Conservation (phyloP, 1,139 yeast genomes). For the Yamadazyma atlantica region DNA sequence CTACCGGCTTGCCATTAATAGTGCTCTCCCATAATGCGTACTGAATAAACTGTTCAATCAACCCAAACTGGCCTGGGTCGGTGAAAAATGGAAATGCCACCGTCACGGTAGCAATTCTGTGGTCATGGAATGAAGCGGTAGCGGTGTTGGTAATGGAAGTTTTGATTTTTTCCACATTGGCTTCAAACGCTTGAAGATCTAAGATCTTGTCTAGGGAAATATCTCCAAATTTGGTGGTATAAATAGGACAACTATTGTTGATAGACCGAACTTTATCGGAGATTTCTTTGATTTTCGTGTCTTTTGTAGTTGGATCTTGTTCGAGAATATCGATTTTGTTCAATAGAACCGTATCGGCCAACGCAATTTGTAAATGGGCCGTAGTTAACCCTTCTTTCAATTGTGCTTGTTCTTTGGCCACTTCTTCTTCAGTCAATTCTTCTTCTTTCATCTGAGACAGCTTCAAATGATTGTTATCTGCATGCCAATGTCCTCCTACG, state of each 20-base stretch:
- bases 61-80: constrained; percentile 28
- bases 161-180: constrained; percentile 32
- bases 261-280: constrained; percentile 49
- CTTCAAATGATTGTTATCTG: constrained; percentile 31
- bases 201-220: constrained; percentile 59
- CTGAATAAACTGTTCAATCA: constrained; percentile 64
- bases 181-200: constrained; percentile 80
- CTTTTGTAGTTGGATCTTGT: constrained; percentile 15
- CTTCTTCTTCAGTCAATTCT: constrained; percentile 29
- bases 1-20: constrained; percentile 45
- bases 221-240: constrained; percentile 71
- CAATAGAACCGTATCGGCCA: constrained; percentile 78
- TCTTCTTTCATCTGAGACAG: constrained; percentile 21
- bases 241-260: constrained; percentile 67
- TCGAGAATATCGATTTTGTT: constrained; percentile 67
- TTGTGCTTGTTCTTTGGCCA: constrained; percentile 30
- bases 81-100: constrained; percentile 51
- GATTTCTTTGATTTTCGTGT: constrained; percentile 23
- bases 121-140: constrained; percentile 36
- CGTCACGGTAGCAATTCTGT: constrained; percentile 63
- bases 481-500: constrained; percentile 59
- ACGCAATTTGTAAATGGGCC: constrained; percentile 85
- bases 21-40: constrained; percentile 64
- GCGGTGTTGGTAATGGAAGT: constrained; percentile 16
- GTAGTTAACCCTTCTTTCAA: constrained; percentile 62